phyloP scores from a whole-genome alignment of 2,329 filamentous ascomycete species.

The Ophiostoma quercus region DNA sequence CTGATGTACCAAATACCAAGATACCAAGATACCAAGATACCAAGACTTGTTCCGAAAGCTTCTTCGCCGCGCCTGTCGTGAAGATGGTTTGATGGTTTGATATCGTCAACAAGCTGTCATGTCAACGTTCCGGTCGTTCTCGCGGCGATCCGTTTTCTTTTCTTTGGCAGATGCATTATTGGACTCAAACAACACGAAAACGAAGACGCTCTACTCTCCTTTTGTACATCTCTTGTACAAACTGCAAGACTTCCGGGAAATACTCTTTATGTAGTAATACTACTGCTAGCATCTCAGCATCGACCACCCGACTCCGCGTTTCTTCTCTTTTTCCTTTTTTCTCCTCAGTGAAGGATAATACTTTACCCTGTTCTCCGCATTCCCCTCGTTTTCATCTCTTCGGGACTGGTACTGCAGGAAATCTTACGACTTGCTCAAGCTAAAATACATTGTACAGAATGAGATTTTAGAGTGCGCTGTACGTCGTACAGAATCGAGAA shows the following conservation, averaged over 20 bases:
- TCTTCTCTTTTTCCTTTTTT: neutral
- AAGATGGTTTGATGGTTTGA: neutral
- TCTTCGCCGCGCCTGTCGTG: neutral
- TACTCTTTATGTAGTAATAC: slow-evolving; percentile 3
- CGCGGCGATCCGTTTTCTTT: neutral
- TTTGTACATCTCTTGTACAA: neutral
- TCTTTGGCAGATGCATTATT: neutral
- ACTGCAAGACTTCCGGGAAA: neutral
- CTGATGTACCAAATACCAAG: neutral
- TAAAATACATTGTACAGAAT: neutral
- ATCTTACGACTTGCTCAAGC: neutral
- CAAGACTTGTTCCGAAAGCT: neutral
- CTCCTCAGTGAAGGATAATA: neutral
- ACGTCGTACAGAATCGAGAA: neutral
- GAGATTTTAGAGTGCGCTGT: too few relatives aligned
- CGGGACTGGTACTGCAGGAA: neutral
- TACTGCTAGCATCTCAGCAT: neutral
- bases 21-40: neutral
- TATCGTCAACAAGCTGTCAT: neutral
- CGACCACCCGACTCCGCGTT: slow-evolving; percentile 3
- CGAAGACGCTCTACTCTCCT: too few relatives aligned
- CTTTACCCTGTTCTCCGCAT: neutral
- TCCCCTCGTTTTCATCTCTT: neutral
- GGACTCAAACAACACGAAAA: neutral
- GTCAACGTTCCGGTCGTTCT: neutral